Evolutionary conservation across 1,284 basidiomycete species (phyloP).

Genomic region (Melampsora americana): DNA sequence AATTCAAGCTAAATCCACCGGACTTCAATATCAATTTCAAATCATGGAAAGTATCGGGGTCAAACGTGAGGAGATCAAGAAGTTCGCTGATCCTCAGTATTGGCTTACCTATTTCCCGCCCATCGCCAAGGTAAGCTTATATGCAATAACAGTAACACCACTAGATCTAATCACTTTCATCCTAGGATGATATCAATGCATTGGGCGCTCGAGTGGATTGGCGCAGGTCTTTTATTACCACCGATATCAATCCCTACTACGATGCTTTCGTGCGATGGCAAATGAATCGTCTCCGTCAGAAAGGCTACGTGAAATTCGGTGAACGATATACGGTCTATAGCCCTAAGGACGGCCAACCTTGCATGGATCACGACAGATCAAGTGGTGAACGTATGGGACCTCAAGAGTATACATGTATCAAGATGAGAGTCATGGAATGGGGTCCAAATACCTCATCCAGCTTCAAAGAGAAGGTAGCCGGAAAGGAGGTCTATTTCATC

Average conservation of each 20-base stretch:
- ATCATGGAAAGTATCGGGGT: slow-evolving; percentile 79
- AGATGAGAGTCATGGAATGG: slow-evolving; percentile 90
- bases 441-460: slow-evolving; percentile 61
- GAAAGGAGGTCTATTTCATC: slow-evolving; percentile 71
- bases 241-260: slow-evolving; percentile 94
- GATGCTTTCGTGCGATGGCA: slow-evolving; percentile 98
- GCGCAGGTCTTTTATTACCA: slow-evolving; percentile 92
- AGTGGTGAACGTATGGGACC: slow-evolving; percentile 94
- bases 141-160: not conserved
- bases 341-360: slow-evolving; percentile 98
- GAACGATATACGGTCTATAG: slow-evolving; percentile 98
- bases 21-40: slow-evolving; percentile 96
- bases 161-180: not conserved
- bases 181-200: slow-evolving; percentile 71
- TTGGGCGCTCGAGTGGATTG: slow-evolving; percentile 96
- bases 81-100: slow-evolving; percentile 87
- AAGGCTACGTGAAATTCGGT: slow-evolving; percentile 93
- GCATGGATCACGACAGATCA: slow-evolving; percentile 98
- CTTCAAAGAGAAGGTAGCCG: slow-evolving; percentile 36
- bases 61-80: slow-evolving; percentile 82
- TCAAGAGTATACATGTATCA: slow-evolving; percentile 92
- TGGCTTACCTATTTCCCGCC: slow-evolving; percentile 97
- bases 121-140: slow-evolving; percentile 69
- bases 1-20: slow-evolving; percentile 85
- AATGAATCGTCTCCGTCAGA: slow-evolving; percentile 81